phyloP scores from a whole-genome alignment of 179 eudicot genomes.

The Heliamphora pulchella region DNA sequence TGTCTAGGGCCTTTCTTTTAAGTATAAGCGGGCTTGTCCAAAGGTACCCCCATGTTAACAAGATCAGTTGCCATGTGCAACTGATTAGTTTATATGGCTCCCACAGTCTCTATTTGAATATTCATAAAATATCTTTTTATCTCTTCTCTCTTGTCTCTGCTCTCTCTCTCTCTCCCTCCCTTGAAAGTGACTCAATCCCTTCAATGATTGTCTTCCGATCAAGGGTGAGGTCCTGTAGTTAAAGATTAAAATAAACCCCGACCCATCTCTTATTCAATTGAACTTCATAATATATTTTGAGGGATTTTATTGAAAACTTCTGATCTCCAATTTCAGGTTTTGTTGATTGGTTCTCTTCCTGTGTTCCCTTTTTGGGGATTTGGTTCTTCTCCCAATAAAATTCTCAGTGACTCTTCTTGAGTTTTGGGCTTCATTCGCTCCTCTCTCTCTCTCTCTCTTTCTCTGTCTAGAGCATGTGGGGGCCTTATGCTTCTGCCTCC shows the following conservation, averaged over 20 bases:
- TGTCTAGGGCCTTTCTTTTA: constrained; percentile 4
- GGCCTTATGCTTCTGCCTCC: constrained; percentile 20
- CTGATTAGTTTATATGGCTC: constrained; percentile 15
- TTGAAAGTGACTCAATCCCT: constrained; percentile 16
- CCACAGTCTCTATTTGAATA: constrained; percentile 8
- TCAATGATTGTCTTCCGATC: constrained; percentile 39
- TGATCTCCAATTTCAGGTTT: constrained; percentile 14
- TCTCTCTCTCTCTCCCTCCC: background rate
- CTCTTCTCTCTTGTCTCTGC: constrained; percentile 9
- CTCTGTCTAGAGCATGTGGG: constrained; percentile 28
- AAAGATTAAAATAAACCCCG: constrained; percentile 8
- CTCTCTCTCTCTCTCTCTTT: constrained; percentile 9
- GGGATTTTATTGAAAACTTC: constrained; percentile 14
- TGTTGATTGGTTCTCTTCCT: constrained; percentile 19
- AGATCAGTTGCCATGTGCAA: constrained; percentile 24
- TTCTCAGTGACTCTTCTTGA: constrained; percentile 32
- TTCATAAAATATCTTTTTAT: background rate
- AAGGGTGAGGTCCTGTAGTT: constrained; percentile 26
- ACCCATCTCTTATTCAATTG: constrained; percentile 12
- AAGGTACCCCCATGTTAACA: constrained; percentile 15
- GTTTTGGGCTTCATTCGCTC: constrained; percentile 24
- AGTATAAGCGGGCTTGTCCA: constrained; percentile 15
- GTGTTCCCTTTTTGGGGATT: constrained; percentile 31
- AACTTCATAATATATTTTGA: constrained; percentile 14
- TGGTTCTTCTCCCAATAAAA: constrained; percentile 29